Evolutionary conservation across 306 rosid species (phyloP).

Genomic region (Pueraria montana): DNA sequence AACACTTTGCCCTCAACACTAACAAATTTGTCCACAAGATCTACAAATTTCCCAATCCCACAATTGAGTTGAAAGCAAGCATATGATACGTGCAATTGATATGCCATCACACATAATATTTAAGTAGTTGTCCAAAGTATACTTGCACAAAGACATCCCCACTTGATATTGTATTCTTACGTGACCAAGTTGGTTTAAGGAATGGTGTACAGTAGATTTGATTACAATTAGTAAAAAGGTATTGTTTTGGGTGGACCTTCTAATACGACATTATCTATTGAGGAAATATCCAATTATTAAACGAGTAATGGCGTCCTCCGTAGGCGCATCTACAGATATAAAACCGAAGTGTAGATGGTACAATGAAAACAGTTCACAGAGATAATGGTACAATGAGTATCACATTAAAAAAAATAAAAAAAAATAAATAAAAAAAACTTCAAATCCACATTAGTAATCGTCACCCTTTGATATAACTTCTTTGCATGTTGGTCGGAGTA

Average conservation of each 20-base stretch:
- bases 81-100: not conserved
- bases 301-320: not conserved
- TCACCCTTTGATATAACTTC: constrained; percentile 98
- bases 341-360: not conserved
- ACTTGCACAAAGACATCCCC: not conserved
- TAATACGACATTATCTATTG: not conserved
- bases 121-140: not conserved
- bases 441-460: constrained; percentile 63
- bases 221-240: not conserved
- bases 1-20: no score
- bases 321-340: not conserved
- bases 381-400: constrained; percentile 15
- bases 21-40: not conserved
- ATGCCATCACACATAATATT: not conserved
- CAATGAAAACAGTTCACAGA: constrained; percentile 7
- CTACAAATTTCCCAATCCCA: not conserved
- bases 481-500: constrained; percentile 96
- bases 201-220: not conserved
- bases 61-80: not conserved
- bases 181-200: not conserved
- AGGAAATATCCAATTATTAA: constrained; percentile 11
- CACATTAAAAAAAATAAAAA: constrained; percentile 23
- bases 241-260: not conserved
- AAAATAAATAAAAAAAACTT: not conserved
- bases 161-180: not conserved